A percentile compares a stretch with the other conserved stretches of the same genome.
phyloP scores from a whole-genome alignment of 495 filamentous ascomycete species.

The Glutinoglossum americanum region DNA sequence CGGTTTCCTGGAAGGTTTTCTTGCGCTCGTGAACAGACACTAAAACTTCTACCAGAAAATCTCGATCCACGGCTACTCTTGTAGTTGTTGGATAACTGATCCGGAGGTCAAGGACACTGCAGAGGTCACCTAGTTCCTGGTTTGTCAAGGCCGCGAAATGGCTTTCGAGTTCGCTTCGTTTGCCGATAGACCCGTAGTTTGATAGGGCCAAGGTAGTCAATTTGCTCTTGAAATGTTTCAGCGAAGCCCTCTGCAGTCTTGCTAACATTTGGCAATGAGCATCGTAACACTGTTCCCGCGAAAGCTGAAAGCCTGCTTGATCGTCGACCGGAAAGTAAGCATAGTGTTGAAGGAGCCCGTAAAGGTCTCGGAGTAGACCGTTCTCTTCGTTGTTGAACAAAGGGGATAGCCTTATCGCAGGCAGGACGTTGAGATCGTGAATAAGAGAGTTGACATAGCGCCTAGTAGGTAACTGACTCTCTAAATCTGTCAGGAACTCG shows the following conservation, averaged over 20 bases:
- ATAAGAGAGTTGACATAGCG: slow-evolving; percentile 82
- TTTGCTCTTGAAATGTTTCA: slow-evolving; percentile 77
- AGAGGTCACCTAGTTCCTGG: slow-evolving; percentile 47
- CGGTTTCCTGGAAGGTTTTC: slow-evolving; percentile 63
- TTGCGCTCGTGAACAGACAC: slow-evolving; percentile 57
- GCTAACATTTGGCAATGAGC: slow-evolving; percentile 55
- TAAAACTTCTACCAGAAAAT: slow-evolving; percentile 55
- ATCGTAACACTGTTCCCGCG: slow-evolving; percentile 51
- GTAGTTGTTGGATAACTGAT: slow-evolving; percentile 56
- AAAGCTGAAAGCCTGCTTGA: slow-evolving; percentile 58
- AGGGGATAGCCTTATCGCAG: slow-evolving; percentile 60
- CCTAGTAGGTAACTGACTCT: slow-evolving; percentile 84
- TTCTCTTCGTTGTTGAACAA: slow-evolving; percentile 54
- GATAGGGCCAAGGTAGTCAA: slow-evolving; percentile 76
- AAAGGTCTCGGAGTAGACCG: slow-evolving; percentile 63
- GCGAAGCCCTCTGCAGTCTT: slow-evolving; percentile 54
- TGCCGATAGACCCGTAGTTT: slow-evolving; percentile 75
- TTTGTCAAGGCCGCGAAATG: slow-evolving; percentile 54
- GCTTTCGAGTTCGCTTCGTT: slow-evolving; percentile 53
- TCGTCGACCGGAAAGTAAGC: slow-evolving; percentile 79
- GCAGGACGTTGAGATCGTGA: slow-evolving; percentile 74
- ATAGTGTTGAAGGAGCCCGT: slow-evolving; percentile 61
- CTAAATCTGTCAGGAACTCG: slow-evolving; percentile 73
- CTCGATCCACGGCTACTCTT: slow-evolving; percentile 35
- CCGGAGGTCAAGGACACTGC: slow-evolving; percentile 49